Base-by-base conservation (phyloP, 768 basidiomycete genomes). In the Mrakia gelida region DNA sequence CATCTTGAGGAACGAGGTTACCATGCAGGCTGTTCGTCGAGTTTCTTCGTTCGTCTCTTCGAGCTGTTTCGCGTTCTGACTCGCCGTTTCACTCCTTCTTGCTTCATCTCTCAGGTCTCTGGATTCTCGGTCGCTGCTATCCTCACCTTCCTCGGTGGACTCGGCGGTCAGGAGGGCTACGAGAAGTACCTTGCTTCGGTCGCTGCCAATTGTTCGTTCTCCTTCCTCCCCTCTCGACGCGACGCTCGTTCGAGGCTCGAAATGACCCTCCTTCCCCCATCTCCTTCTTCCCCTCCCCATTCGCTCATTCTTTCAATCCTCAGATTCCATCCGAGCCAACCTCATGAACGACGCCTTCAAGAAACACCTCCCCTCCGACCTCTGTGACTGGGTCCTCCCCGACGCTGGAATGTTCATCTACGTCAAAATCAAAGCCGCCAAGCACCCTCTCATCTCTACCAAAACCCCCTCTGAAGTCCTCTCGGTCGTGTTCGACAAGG, bases 81-180 rank as follows among this genome's bases (percentile, higher is more conserved):
- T 56, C 54, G 9, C 23, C 26, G 9, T 21, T 3, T 56, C 52
- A 8, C 52, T 54, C 52, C 9, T n/a, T 28, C 59, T n/a, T 59
- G 11, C 54, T 59, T 59, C 59, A 10, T n/a, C 13, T 18, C 10
- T 8, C 26, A 59, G 52, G 74, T 75, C 59, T 74, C 72, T 59
- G 78, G 78, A 5, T 79, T 79, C 78, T 79, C 78, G 15, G 41
- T 79, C 56, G 72, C 73, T 23, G 78, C 73, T 32, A 75, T 79
- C 54, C 54, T 49, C 26, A 68, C 78, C 13, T 79, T 79, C 73
- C 41, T 79, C 21, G 78, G 78, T n/a, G 78, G 73, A 3, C 38
- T 79, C 34, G 78, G 78, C 6, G 73, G 78, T 28, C 73, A 68
- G 67, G 73, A 68, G 23, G 78, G 73, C 23, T 79, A 63, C 63